Evolutionary conservation across 2,329 filamentous ascomycete genomes (phyloP), one percentile per base, ranked within the genome.

Genomic region (Pseudocercospora macadamiae): DNA sequence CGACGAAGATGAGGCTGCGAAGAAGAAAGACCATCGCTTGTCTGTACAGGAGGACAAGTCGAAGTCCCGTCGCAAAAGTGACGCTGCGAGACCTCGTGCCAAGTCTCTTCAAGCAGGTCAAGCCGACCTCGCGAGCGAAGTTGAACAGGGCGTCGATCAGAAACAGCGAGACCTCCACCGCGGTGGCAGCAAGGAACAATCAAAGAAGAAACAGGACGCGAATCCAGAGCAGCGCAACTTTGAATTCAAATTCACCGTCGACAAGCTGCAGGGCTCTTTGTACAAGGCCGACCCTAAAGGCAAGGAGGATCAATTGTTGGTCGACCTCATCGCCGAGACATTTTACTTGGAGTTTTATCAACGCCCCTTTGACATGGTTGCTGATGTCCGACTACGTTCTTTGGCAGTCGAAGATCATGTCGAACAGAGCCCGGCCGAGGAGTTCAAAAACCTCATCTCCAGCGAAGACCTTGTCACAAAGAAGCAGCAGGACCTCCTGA

Each of bases 381-480:
- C 95, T 1, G 90, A 97, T 69, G 90, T 99, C 23, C 87, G 91
- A 0, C 82, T 99, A 8, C 89, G 90, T 12, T 93, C 91, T 1
- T 80, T 99, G 16, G 91, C 89, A 0, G 86, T 99, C 2, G 93
- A 97, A 69, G 95, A 99, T 71, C 93, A 97, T 71, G 93, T 99
- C 7, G 93, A 90, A 66, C 82, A 95, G 64, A 89, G 93, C 54
- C 87, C 92, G 0, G 80, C 90, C 0, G 88, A 89, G 6, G 93
- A 97, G 70, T 99, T 99, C 80, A 96, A 95, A 76, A 93, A 93
- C 23, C 96, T 99, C 51, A 86, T 99, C n/a, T 96, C 93, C 0
- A 97, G 95, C 1, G 93, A 96, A 70, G 86, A 89, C 23, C 83
- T 82, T 37, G 78, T 82, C 56, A 76, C 88, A 45, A 85, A 89